Base-by-base conservation (phyloP, 768 basidiomycete genomes). In the Suillus plorans region DNA sequence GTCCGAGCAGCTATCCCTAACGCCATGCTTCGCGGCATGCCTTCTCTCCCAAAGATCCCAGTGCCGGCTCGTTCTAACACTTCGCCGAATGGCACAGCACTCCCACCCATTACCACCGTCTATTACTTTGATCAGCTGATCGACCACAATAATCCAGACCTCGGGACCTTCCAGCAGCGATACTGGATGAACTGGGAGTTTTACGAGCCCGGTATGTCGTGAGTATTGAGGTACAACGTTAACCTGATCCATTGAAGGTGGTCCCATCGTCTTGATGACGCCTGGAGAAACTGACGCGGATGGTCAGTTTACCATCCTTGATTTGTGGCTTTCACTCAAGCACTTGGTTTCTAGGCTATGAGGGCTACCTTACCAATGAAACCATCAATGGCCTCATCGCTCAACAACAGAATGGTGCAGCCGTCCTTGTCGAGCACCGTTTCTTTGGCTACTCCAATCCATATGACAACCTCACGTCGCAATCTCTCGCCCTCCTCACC, bases 361-460 rank as follows among this genome's bases (percentile, higher is more conserved):
- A 72, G 58, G 79, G 76, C n/a, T 90, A 89, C 69, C 79, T 90
- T 55, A 88, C 88, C 18, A 90, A 91, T 69, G 59, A 34, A 14
- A 88, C 86, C 5, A 84, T 91, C 68, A 86, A 82, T 65, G 90
- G 89, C 13, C 78, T 80, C 62, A 52, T 52, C 2, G 50, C 50
- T 10, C 50, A 52, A 1, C 50, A 52, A 52, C 50, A 52, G 8
- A 52, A 85, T 89, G 65, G 87, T 88, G 12, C 85, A 89, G 70
- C 84, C 9, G 78, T 91, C 67, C 77, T 91, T 36, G 66, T 90
- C 36, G 90, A 92, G 69, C 90, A 92, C 70, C 82, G 91, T 25
- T 92, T 88, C 80, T 92, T 86, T 66, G 90, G 90, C n/a, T 74
- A 83, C 16, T 91, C 89, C 64, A 92, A 90, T 72, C 90, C 90